Evolutionary conservation across 1,139 yeast species (phyloP).

Genomic region (Saccharomyces uvarum): DNA sequence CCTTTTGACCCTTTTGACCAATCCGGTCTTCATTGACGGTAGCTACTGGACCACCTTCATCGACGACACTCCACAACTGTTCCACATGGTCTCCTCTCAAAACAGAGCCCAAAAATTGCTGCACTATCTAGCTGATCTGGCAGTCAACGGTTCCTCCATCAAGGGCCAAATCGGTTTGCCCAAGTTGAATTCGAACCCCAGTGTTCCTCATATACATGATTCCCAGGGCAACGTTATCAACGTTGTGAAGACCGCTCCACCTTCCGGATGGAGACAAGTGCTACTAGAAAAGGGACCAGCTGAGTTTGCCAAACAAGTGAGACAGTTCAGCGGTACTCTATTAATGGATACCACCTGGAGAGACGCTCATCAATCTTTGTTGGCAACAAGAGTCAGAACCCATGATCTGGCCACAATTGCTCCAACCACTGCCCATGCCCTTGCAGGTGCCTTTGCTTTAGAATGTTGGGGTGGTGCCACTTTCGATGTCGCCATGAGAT

Average conservation of each 20-base stretch:
- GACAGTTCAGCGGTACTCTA: slow-evolving; percentile 74
- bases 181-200: slow-evolving; percentile 64
- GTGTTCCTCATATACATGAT: slow-evolving; percentile 62
- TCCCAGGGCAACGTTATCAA: slow-evolving; percentile 48
- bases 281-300: slow-evolving; percentile 78
- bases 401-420: slow-evolving; percentile 85
- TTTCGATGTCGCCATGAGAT: slow-evolving; percentile 95
- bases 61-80: slow-evolving; percentile 90
- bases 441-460: slow-evolving; percentile 81
- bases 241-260: slow-evolving; percentile 46
- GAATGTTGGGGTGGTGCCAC: slow-evolving; percentile 99
- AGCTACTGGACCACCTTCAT: slow-evolving; percentile 96
- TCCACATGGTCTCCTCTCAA: slow-evolving; percentile 87
- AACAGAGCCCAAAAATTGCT: slow-evolving; percentile 91
- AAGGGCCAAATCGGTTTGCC: slow-evolving; percentile 92
- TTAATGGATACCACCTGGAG: slow-evolving; percentile 98
- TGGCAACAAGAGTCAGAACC: slow-evolving; percentile 94
- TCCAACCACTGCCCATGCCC: slow-evolving; percentile 82
- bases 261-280: slow-evolving; percentile 85
- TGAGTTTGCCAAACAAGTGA: slow-evolving; percentile 76
- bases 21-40: slow-evolving; percentile 77
- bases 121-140: slow-evolving; percentile 79
- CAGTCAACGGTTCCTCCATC: slow-evolving; percentile 88
- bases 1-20: slow-evolving; percentile 77
- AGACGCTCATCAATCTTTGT: slow-evolving; percentile 94